Base-by-base conservation (phyloP, 2,329 filamentous ascomycete genomes). In the Raffaelea ambrosiae region DNA sequence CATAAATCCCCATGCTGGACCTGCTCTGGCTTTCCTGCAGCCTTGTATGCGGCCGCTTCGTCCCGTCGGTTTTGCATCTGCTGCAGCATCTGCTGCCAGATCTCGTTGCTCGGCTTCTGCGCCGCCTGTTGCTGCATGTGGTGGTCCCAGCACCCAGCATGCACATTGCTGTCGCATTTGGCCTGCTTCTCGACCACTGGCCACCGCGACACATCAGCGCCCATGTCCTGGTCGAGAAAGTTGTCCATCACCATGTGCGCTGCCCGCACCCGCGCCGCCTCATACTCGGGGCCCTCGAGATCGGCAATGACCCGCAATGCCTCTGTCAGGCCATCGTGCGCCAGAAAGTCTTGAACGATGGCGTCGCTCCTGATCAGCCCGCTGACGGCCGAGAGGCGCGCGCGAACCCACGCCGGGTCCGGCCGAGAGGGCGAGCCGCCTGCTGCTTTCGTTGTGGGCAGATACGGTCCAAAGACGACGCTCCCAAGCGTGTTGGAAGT, bases 221-320 rank as follows among this genome's bases (percentile, higher is more conserved):
- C 79, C 71, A 83, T 80, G 48, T 76, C 71, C 52, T 74, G 72
- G 57, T 86, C 81, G n/a, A 86, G 65, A 58, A 85, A 86, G 51
- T 72, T 81, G 57, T 86, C 82, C 31, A 76, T 68, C 23, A 83
- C 70, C 48, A 84, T 67, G 51, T 79, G 69, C 2, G 74, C 77
- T 21, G 76, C 72, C 57, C 74, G 78, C 49, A 69, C 70, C 58
- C 75, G 70, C 5, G 75, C 71, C 2, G 64, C 58, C 14, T 70
- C 70, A 67, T 79, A 77, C 22, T 69, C 66, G 4, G 65, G 61
- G n/a, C 65, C 69, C 21, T 70, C 63, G 9, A 65, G 56, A 33
- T 43, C 43, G 13, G 54, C 51, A 18, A 84, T 69, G 7, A 81
- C 68, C 40, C 72, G 68, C 14, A 81, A 66, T 7, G 83, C 64